Conservation (phyloP, 495 filamentous ascomycete genomes). For the Talaromyces liani region DNA sequence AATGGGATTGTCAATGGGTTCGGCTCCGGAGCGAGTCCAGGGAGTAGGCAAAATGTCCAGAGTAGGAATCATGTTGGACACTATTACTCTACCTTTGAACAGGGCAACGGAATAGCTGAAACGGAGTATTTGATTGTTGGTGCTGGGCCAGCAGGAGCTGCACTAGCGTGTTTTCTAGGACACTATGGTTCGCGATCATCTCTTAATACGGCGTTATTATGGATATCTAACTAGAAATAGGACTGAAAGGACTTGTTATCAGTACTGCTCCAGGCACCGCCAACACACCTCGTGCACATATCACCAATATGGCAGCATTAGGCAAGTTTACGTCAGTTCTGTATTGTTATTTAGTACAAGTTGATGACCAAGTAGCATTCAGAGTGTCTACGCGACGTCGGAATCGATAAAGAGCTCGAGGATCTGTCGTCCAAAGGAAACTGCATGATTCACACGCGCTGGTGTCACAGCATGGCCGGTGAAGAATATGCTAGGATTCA, state of each 20-base stretch:
- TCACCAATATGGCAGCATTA: conserved; percentile 45
- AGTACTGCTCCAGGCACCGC: conserved; percentile 36
- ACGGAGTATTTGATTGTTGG: conserved; percentile 49
- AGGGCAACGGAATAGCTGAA: conserved; percentile 10
- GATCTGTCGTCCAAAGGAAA: conserved; percentile 28
- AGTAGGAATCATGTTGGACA: too few relatives aligned
- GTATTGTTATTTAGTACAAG: neutral
- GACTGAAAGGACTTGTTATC: conserved; percentile 42
- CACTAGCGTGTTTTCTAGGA: conserved; percentile 46
- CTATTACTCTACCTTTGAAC: too few relatives aligned
- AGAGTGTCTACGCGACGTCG: conserved; percentile 52
- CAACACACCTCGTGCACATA: conserved; percentile 47
- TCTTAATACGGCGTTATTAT: neutral
- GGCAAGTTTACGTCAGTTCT: conserved; percentile 15
- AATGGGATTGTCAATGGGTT: too few relatives aligned
- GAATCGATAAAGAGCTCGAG: conserved; percentile 38
- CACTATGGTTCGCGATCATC: neutral
- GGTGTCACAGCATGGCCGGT: conserved; percentile 46
- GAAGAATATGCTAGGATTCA: conserved; percentile 46
- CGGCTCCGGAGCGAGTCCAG: too few relatives aligned
- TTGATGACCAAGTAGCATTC: conserved; percentile 10
- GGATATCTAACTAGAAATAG: conserved; percentile 15
- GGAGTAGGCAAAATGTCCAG: too few relatives aligned
- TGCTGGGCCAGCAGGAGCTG: conserved; percentile 47
- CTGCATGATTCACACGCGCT: conserved; percentile 42